These are phyloP conservation scores for Brachypodium distachyon DNA, from an alignment of 202 grass and related monocot species.

Conservation along the genomic window DNA sequence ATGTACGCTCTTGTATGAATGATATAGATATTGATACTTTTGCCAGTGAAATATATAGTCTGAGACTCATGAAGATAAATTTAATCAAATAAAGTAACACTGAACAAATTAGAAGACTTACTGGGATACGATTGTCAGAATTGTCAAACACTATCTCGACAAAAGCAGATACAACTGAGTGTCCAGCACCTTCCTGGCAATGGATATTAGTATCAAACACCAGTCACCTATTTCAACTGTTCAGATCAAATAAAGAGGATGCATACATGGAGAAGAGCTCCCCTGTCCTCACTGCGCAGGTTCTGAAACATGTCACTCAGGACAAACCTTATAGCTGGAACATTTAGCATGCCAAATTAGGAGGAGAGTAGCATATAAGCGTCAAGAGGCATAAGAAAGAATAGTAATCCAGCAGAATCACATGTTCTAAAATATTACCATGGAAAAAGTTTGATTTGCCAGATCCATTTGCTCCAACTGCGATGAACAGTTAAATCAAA, in stretches of 20 bases:
- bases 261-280: slow-evolving; percentile 90
- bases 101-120: slow-evolving; percentile 38
- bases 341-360: slow-evolving; percentile 1
- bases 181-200: slow-evolving; percentile 92
- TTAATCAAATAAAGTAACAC: neutral
- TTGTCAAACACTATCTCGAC: slow-evolving; percentile 99
- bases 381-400: neutral
- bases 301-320: slow-evolving; percentile 96
- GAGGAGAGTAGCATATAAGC: neutral
- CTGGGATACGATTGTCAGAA: slow-evolving; percentile 90
- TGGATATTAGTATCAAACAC: slow-evolving; percentile 26
- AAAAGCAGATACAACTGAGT: slow-evolving; percentile 98
- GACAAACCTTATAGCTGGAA: slow-evolving; percentile 94
- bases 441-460: slow-evolving; percentile 99
- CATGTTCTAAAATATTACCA: slow-evolving; percentile 41
- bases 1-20: neutral
- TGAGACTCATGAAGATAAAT: slow-evolving; percentile 1
- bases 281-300: slow-evolving; percentile 78
- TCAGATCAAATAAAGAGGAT: slow-evolving; percentile 20
- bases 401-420: slow-evolving; percentile 1
- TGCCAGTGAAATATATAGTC: slow-evolving; percentile 13
- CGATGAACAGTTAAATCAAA: slow-evolving; percentile 17
- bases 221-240: slow-evolving; percentile 8
- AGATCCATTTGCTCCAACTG: slow-evolving; percentile 98
- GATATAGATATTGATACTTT: neutral